Conservation (phyloP, 2,329 filamentous ascomycete genomes). For the Pseudodiploospora longispora region DNA sequence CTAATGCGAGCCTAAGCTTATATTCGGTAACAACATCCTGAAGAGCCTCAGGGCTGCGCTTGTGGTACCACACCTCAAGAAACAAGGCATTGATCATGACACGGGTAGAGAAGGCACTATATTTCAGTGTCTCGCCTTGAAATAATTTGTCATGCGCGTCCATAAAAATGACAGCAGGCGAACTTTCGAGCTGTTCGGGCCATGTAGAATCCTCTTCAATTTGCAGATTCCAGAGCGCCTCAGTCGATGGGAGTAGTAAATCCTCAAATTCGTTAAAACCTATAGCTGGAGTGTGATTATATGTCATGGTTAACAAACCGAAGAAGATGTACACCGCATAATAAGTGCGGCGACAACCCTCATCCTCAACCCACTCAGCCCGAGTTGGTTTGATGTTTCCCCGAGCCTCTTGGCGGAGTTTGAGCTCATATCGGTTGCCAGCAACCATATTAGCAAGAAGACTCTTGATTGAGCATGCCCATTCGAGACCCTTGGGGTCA, state of each 20-base stretch:
- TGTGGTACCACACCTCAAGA: slow-evolving; percentile 97
- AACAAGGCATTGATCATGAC: slow-evolving; percentile 99
- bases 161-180: slow-evolving; percentile 76
- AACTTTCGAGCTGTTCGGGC: slow-evolving; percentile 66
- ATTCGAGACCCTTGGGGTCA: slow-evolving; percentile 93
- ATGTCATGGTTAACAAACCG: slow-evolving; percentile 85
- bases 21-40: slow-evolving; percentile 98
- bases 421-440: slow-evolving; percentile 92
- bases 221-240: slow-evolving; percentile 87
- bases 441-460: slow-evolving; percentile 97
- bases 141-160: slow-evolving; percentile 93
- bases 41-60: slow-evolving; percentile 92
- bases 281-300: slow-evolving; percentile 96
- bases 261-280: slow-evolving; percentile 98
- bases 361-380: slow-evolving; percentile 91
- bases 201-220: slow-evolving; percentile 71
- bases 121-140: slow-evolving; percentile 81
- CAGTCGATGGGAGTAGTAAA: slow-evolving; percentile 83
- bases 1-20: slow-evolving; percentile 87
- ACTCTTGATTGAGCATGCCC: slow-evolving; percentile 98
- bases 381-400: slow-evolving; percentile 68
- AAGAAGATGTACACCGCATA: slow-evolving; percentile 99
- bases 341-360: slow-evolving; percentile 92
- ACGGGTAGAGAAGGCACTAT: slow-evolving; percentile 93
- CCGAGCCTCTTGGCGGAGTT: slow-evolving; percentile 83